Evolutionary conservation across 2,329 filamentous ascomycete species (phyloP), one percentile per base, ranked within the genome.

Genomic region (Leptographium wingfieldii): DNA sequence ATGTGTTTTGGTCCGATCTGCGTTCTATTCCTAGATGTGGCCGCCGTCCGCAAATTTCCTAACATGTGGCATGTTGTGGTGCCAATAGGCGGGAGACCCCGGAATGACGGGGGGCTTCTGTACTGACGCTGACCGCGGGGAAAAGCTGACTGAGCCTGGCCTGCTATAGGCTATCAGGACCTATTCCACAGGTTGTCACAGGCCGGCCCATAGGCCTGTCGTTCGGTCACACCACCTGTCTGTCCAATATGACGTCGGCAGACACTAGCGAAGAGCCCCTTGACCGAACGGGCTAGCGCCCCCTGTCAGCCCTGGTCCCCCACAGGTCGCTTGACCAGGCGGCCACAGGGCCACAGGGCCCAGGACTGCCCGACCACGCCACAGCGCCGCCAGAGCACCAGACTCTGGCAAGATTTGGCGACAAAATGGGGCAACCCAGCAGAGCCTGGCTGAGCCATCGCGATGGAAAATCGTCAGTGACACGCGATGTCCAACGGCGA

Each of bases 311-410:
- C 16, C 16, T 46, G 43, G 19, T 19, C 19, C 19, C 38, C 19
- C 19, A 46, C 43, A 46, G 43, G 43, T 46, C 43, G 43, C 43
- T 46, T 46, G 43, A 46, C 43, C 43, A 46, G 43, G 10, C 16
- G 43, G 3, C 43, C 19, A 46, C 43, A n/a, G 19, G 16, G 43
- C 6, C 43, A 7, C 43, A 46, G 43, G 38, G 22, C 22, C 38
- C 22, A 51, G 48, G 48, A 22, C n/a, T 27, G 55, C 85, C 60
- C 12, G 43, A 57, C 56, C 56, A 57, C 56, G 56, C 56, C 56
- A 57, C 56, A 33, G 55, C 22, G 49, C 12, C 49, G 12, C 22
- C 25, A 19, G 27, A 53, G 46, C 56, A 57, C 14, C n/a, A 31
- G 46, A 57, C 46, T 3, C 22, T 22, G 46, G 22, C 56, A 38